Conservation (phyloP, 352 stramenopile species). For the Phytophthora sp. region DNA sequence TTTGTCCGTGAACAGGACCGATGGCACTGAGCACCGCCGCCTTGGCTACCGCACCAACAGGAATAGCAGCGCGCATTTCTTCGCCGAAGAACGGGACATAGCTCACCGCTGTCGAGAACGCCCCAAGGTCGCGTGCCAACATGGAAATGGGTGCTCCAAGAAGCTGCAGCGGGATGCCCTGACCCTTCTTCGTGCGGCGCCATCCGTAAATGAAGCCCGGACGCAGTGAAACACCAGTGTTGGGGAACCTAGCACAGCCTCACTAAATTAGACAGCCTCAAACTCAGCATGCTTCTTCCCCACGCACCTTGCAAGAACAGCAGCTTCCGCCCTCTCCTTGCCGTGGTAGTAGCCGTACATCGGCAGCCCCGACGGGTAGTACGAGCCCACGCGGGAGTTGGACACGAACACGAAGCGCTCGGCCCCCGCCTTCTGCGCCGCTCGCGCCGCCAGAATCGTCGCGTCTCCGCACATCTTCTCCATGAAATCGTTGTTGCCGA, state of each 20-base stretch:
- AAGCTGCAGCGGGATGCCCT: slow-evolving; percentile 77
- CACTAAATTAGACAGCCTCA: not conserved
- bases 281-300: not conserved
- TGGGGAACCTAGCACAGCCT: slow-evolving; percentile 57
- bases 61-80: slow-evolving; percentile 70
- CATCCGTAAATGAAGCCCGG: slow-evolving; percentile 92
- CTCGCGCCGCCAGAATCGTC: slow-evolving; percentile 78
- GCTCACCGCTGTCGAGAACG: slow-evolving; percentile 57
- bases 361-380: slow-evolving; percentile 72
- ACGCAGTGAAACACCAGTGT: slow-evolving; percentile 79
- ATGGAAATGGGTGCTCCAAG: slow-evolving; percentile 74
- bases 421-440: slow-evolving; percentile 71
- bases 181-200: slow-evolving; percentile 64
- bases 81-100: slow-evolving; percentile 73
- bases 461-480: slow-evolving; percentile 90
- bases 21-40: slow-evolving; percentile 86
- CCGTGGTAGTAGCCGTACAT: slow-evolving; percentile 92
- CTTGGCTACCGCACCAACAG: slow-evolving; percentile 75
- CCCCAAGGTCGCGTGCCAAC: slow-evolving; percentile 60
- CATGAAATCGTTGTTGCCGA: slow-evolving; percentile 91
- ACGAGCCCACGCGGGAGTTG: slow-evolving; percentile 89
- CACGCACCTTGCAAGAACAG: slow-evolving; percentile 62
- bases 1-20: slow-evolving; percentile 55
- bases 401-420: slow-evolving; percentile 92
- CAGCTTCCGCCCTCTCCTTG: slow-evolving; percentile 86